Percentiles rank a stretch among this genome's conserved stretches.
These are phyloP conservation scores for Penicillium sp. DNA, from an alignment of 2,329 filamentous ascomycete species.

Conservation along the genomic window DNA sequence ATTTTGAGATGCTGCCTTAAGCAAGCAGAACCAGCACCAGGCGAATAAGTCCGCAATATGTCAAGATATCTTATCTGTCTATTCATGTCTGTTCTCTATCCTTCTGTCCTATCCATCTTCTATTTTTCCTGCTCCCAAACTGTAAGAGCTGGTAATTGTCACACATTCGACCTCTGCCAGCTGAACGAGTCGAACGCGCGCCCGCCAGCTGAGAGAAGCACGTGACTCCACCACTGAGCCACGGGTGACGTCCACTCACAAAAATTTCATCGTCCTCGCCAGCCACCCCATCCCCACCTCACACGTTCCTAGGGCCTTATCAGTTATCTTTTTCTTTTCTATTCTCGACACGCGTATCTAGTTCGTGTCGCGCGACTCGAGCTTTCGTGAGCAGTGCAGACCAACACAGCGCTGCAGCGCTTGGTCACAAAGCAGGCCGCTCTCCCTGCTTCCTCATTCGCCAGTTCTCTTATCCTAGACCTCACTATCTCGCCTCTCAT, in stretches of 20 bases:
- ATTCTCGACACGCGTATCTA: background rate
- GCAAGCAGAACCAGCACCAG: background rate
- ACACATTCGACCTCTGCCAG: background rate
- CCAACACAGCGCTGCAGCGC: slow-evolving; percentile 5
- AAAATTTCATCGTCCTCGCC: slow-evolving; percentile 14
- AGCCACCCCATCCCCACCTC: slow-evolving; percentile 15
- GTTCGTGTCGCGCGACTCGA: background rate
- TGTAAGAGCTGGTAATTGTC: background rate
- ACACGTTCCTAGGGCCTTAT: slow-evolving; percentile 9
- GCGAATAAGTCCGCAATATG: background rate
- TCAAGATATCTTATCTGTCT: background rate
- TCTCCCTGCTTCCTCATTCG: background rate
- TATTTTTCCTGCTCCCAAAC: background rate
- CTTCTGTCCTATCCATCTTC: background rate
- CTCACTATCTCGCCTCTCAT: background rate
- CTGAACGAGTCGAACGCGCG: slow-evolving; percentile 20
- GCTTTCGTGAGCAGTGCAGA: background rate
- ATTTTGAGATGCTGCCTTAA: background rate
- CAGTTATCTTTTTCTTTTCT: slow-evolving; percentile 17
- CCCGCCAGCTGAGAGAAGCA: slow-evolving; percentile 3
- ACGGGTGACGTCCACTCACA: slow-evolving; percentile 11
- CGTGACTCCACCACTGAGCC: slow-evolving; percentile 22
- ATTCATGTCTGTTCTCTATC: background rate
- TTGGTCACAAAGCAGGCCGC: background rate
- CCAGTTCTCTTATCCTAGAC: background rate